Percentiles rank a stretch among this genome's conserved stretches.
These are phyloP conservation scores for Linnemannia hyalina DNA, from an alignment of 192 early-diverging fungal genomes.

Conservation along the genomic window DNA sequence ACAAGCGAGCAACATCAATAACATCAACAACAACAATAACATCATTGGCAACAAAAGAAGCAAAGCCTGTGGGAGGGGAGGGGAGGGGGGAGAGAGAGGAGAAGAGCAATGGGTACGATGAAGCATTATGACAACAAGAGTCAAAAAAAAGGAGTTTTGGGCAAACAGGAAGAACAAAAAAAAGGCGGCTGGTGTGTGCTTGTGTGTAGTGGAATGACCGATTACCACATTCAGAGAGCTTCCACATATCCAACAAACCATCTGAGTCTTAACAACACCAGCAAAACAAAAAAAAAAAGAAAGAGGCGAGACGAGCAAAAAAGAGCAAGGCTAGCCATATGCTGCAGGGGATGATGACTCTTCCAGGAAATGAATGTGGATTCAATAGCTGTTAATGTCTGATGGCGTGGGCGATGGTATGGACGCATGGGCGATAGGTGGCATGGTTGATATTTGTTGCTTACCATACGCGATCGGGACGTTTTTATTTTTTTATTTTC, in stretches of 20 bases:
- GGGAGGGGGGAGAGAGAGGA: neutral
- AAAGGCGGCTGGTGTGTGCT: neutral
- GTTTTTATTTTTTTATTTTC: too few species aligned
- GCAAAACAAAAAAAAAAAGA: neutral
- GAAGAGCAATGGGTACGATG: neutral
- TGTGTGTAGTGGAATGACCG: neutral
- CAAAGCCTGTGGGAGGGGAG: neutral
- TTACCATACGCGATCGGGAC: neutral
- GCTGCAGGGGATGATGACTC: neutral
- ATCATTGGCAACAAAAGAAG: neutral
- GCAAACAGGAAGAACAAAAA: neutral
- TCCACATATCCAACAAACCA: neutral
- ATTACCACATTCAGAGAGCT: constrained; percentile 3
- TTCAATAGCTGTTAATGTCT: neutral
- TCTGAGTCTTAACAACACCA: neutral
- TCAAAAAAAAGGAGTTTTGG: constrained; percentile 4
- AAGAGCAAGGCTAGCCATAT: too few species aligned
- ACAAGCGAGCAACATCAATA: constrained; percentile 2
- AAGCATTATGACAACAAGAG: neutral
- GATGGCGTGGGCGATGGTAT: neutral
- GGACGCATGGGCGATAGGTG: neutral
- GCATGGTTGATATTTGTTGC: neutral
- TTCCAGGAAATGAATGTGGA: neutral
- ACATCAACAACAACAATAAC: neutral
- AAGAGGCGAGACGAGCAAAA: too few species aligned